phyloP scores from a whole-genome alignment of 805 yeast genomes.

The Brettanomyces naardenensis region DNA sequence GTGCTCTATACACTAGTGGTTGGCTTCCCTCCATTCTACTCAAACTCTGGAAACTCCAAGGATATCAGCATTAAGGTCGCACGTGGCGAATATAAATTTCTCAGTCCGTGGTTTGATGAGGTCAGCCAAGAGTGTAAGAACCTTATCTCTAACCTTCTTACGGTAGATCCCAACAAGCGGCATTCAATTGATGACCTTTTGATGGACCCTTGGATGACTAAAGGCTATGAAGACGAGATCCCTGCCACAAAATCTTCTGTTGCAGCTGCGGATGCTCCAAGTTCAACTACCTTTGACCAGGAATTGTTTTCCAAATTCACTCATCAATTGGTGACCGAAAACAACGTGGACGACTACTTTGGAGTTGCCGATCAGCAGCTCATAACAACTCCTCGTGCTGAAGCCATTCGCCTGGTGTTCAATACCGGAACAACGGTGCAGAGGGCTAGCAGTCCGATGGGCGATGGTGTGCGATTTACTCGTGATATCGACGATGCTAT shows the following conservation, averaged over 20 bases:
- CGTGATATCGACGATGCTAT: background rate
- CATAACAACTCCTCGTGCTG: constrained; percentile 28
- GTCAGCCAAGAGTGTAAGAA: constrained; percentile 63
- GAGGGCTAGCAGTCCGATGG: constrained; percentile 8
- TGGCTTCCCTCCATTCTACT: constrained; percentile 73
- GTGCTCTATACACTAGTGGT: constrained; percentile 60
- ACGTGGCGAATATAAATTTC: constrained; percentile 63
- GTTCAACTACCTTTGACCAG: constrained; percentile 20
- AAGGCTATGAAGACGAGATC: constrained; percentile 21
- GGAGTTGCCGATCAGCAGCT: constrained; percentile 8
- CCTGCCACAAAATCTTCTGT: background rate
- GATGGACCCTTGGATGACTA: constrained; percentile 60
- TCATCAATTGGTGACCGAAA: constrained; percentile 16
- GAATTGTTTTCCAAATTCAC: constrained; percentile 21
- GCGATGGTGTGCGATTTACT: background rate
- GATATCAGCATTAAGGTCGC: constrained; percentile 60
- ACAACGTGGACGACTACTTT: constrained; percentile 16
- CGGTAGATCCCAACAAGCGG: constrained; percentile 61
- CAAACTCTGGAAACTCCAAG: constrained; percentile 48
- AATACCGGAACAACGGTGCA: constrained; percentile 28
- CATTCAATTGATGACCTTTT: constrained; percentile 62
- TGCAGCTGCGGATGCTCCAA: constrained; percentile 25
- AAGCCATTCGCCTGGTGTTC: constrained; percentile 30
- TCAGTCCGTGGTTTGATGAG: constrained; percentile 88
- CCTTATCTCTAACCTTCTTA: constrained; percentile 56